Evolutionary conservation across 345 rosid genomes (phyloP), one percentile per base, ranked within the genome.

Genomic region (Rhizophora mangle): DNA sequence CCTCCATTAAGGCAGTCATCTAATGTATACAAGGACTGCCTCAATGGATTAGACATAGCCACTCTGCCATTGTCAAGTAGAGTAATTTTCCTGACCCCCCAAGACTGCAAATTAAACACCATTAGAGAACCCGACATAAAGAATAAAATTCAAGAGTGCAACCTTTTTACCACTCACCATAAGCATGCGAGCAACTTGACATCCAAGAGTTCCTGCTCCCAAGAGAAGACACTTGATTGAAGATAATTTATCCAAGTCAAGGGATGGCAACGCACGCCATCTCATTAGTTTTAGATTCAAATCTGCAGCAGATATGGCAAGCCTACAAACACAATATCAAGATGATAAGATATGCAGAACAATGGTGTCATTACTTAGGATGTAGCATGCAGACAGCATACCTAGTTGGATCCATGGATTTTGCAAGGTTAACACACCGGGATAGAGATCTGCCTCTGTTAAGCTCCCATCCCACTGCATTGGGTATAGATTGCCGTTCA

Each of bases 151-250:
- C 24, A 24, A 47, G 1, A 6, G 47, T 2, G 19, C 6, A 29
- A 60, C 29, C 53, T 21, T 39, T 63, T 20, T 51, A 19, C 71
- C 39, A 76, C 88, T 30, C 78, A 92, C 99, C 97, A 90, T 81
- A 65, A 95, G 96, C 84, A 86, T 90, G 55, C 99, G 96, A 37
- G 97, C 92, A 75, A 92, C 99, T 81, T 95, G 93, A 79, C 99
- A 95, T 53, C 99, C 98, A 65, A 95, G 87, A 73, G 97, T 92
- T 67, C 97, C 97, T 16, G 96, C 98, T 79, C 99, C 98, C 43
- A 95, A 83, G 74, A 95, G 97, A 81, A 95, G 99, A 80, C 99
- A 95, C 84, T 90, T 95, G 8, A 68, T 72, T 72, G 96, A 81
- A 70, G 88, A 84, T 53, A 95, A 78, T 49, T 81, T 71, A 55